Percentiles rank a stretch among this genome's conserved stretches.
These are phyloP conservation scores for Diaporthe vaccinii DNA, from an alignment of 2,329 filamentous ascomycete genomes.

Conservation along the genomic window DNA sequence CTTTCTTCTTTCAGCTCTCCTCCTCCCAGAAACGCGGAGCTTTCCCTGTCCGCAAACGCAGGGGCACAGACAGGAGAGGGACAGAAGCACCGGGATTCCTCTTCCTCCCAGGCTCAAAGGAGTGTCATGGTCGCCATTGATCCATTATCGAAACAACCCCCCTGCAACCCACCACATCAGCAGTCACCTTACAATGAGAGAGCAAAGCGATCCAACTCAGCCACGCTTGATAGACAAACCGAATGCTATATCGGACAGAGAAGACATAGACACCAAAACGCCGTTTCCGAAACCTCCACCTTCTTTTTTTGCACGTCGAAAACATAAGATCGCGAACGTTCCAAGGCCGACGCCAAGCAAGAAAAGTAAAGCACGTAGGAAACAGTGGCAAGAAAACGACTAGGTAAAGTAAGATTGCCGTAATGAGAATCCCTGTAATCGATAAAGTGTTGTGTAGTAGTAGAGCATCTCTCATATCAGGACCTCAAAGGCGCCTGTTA, in stretches of 20 bases:
- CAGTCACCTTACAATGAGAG: slow-evolving; percentile 26
- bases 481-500: background rate
- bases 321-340: slow-evolving; percentile 16
- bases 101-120: slow-evolving; percentile 17
- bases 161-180: slow-evolving; percentile 19
- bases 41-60: slow-evolving; percentile 18
- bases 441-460: background rate
- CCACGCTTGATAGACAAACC: slow-evolving; percentile 29
- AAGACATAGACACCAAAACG: slow-evolving; percentile 32
- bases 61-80: slow-evolving; percentile 25
- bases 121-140: slow-evolving; percentile 30
- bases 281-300: slow-evolving; percentile 28
- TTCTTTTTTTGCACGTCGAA: slow-evolving; percentile 31
- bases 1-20: slow-evolving; percentile 7
- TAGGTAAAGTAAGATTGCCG: slow-evolving; percentile 19
- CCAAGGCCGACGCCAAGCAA: slow-evolving; percentile 29
- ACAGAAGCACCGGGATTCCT: background rate
- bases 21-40: background rate
- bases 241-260: slow-evolving; percentile 33
- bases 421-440: background rate
- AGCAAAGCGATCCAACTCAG: slow-evolving; percentile 31
- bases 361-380: slow-evolving; percentile 13
- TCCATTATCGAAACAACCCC: slow-evolving; percentile 23
- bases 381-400: background rate
- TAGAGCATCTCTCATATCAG: background rate